Base-by-base conservation (phyloP, 1,139 yeast species). In the Eremothecium sinecaudum region DNA sequence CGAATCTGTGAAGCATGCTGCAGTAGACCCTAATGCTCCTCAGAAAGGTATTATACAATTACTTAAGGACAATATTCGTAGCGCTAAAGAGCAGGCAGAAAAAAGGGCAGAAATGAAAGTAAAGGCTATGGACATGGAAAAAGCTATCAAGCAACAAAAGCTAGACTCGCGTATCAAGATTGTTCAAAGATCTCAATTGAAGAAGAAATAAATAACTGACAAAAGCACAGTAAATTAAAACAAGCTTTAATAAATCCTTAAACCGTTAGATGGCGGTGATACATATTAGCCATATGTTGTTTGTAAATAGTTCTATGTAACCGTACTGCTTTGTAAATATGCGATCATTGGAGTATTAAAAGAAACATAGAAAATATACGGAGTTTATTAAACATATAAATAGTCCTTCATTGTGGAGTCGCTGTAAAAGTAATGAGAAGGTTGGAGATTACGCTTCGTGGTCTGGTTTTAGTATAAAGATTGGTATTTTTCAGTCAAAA, bases 61-160 rank as follows among this genome's bases (percentile, higher is more conserved):
- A n/a, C 66, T 83, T 50, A 65, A 67, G 45, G 71, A 69, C 38
- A 73, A 77, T 41, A 67, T 81, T 58, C 77, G 77, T 31, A 66
- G 67, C 34, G 81, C 92, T 18, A 66, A 63, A 48, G 64, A 59
- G 32, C 64, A 69, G 39, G 69, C 73, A 11, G 70, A 65, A 44
- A 64, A 59, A 39, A 60, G 61, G 43, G 58, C 58, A 19, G 39
- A 44, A 21, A 53, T 59, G 43, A 56, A 53, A 42, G 58, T 52
- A 9, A 50, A 50, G 37, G 63, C 60, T 34, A 47, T 53, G 17
- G 53, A 51, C 28, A 40, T 47, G 31, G 54, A 57, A 31, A 55
- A 47, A 24, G 27, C 45, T 22, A 53, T 57, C n/a, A 51, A 49
- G 25, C 53, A 59, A 38, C 51, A 50, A 37, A 61, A 47, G 38